phyloP scores from a whole-genome alignment of 1,139 yeast species.

The Geotrichum reessii region DNA sequence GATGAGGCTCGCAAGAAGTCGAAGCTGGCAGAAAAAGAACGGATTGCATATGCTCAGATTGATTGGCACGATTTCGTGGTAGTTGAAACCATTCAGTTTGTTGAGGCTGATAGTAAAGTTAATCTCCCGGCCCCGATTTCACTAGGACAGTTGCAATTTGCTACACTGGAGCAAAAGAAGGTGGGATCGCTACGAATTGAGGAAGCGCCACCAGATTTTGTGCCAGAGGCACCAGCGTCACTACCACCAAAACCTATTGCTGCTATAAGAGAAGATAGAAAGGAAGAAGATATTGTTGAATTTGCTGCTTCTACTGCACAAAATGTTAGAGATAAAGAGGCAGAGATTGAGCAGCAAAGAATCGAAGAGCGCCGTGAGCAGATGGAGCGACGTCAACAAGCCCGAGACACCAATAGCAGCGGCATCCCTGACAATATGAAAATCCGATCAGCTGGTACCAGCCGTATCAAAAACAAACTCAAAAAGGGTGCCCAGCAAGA shows the following conservation, averaged over 20 bases:
- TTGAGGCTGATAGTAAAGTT: slow-evolving; percentile 56
- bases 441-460: slow-evolving; percentile 62
- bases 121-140: slow-evolving; percentile 58
- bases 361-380: slow-evolving; percentile 17
- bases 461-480: slow-evolving; percentile 43
- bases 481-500: slow-evolving; percentile 28
- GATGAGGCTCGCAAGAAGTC: slow-evolving; percentile 34
- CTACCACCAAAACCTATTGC: slow-evolving; percentile 4
- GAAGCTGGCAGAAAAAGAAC: slow-evolving; percentile 38
- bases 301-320: not conserved
- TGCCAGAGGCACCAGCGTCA: slow-evolving; percentile 19
- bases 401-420: slow-evolving; percentile 27
- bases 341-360: slow-evolving; percentile 10
- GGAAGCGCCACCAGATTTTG: slow-evolving; percentile 40
- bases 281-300: not conserved
- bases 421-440: slow-evolving; percentile 49
- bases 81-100: slow-evolving; percentile 64
- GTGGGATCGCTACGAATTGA: slow-evolving; percentile 32
- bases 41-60: slow-evolving; percentile 62
- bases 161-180: slow-evolving; percentile 51
- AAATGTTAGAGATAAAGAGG: slow-evolving; percentile 7
- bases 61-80: slow-evolving; percentile 84
- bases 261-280: not conserved
- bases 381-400: slow-evolving; percentile 15
- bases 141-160: slow-evolving; percentile 54